phyloP scores from a whole-genome alignment of 2,329 filamentous ascomycete genomes.

The Talaromyces pinophilus region DNA sequence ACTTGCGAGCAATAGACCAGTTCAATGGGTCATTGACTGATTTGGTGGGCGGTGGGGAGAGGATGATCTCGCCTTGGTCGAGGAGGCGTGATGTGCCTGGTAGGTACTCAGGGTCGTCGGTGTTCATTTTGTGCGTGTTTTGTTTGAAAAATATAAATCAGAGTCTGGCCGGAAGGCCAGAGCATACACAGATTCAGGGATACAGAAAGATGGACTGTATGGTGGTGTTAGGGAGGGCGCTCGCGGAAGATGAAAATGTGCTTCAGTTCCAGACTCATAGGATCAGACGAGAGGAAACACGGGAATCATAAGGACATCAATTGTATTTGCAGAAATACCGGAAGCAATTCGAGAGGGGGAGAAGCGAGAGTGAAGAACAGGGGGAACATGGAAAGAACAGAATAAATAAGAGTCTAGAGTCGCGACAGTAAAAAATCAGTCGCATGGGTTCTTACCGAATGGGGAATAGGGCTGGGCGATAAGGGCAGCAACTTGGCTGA shows the following conservation, averaged over 20 bases:
- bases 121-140: constrained; percentile 8
- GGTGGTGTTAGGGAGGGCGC: constrained; percentile 18
- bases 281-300: not conserved
- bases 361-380: too few relatives aligned
- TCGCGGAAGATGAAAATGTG: constrained; percentile 20
- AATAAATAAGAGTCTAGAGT: not conserved
- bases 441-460: constrained; percentile 1
- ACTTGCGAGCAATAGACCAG: constrained; percentile 52
- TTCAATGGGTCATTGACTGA: constrained; percentile 57
- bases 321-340: not conserved
- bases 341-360: too few relatives aligned
- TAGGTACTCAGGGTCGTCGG: constrained; percentile 25
- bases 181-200: constrained; percentile 9
- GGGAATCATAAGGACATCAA: not conserved
- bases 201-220: not conserved
- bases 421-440: constrained; percentile 3
- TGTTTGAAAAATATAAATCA: not conserved
- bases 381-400: not conserved
- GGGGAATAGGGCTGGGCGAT: constrained; percentile 9
- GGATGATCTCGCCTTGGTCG: constrained; percentile 49
- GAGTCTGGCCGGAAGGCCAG: constrained; percentile 22
- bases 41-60: constrained; percentile 56
- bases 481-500: constrained; percentile 14
- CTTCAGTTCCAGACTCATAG: constrained; percentile 17
- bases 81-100: constrained; percentile 33